phyloP scores from a whole-genome alignment of 495 filamentous ascomycete species.

The Thermothielavioides terrestris region DNA sequence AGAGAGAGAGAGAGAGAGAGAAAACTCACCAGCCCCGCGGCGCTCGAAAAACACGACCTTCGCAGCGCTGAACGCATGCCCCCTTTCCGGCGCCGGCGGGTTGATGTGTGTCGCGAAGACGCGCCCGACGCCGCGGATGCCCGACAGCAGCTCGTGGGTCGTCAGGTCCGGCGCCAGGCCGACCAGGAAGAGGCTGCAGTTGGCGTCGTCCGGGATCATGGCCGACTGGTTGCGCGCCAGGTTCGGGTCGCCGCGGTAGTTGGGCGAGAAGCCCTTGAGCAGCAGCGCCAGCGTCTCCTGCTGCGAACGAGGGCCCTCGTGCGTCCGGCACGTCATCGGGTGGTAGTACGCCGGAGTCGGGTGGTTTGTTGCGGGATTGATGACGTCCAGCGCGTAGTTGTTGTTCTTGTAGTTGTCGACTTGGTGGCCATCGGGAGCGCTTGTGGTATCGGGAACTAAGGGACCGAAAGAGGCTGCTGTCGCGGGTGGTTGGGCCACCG shows the following conservation, averaged over 20 bases:
- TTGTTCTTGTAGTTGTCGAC: not conserved
- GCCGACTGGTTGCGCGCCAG: slow-evolving; percentile 27
- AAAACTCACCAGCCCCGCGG: slow-evolving; percentile 14
- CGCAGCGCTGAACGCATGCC: slow-evolving; percentile 23
- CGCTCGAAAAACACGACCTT: slow-evolving; percentile 37
- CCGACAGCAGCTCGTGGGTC: slow-evolving; percentile 22
- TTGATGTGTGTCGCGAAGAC: slow-evolving; percentile 35
- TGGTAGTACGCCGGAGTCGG: slow-evolving; percentile 7
- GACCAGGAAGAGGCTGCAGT: slow-evolving; percentile 30
- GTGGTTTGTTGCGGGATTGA: not conserved
- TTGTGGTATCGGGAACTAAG: no score
- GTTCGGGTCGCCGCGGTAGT: slow-evolving; percentile 29
- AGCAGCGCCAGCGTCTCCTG: slow-evolving; percentile 9
- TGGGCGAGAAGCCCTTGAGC: slow-evolving; percentile 19
- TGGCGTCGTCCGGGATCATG: slow-evolving; percentile 20
- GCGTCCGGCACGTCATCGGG: slow-evolving; percentile 12
- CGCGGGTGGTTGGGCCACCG: no score
- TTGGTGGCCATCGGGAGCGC: no score
- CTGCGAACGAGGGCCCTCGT: not conserved
- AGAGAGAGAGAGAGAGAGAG: not conserved
- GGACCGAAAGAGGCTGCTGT: no score
- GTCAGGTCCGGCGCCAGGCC: slow-evolving; percentile 28
- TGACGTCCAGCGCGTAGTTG: not conserved
- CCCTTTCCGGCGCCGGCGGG: slow-evolving; percentile 14
- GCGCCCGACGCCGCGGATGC: slow-evolving; percentile 28